Conservation (phyloP, 2,329 filamentous ascomycete species). For the Nemania sp. region DNA sequence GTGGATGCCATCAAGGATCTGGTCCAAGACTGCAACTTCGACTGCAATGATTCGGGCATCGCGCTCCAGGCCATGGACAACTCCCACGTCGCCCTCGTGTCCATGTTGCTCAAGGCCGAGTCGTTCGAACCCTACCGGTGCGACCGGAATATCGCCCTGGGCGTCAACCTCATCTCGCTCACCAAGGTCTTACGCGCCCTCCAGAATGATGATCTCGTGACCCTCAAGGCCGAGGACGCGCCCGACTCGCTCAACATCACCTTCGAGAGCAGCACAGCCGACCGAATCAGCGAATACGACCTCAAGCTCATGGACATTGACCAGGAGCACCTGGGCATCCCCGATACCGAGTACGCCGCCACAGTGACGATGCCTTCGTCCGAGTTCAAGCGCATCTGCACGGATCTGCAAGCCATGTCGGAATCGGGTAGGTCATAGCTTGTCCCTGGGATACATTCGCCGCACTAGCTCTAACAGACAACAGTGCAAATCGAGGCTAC, state of each 20-base stretch:
- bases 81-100: conserved; percentile 97
- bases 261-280: conserved; percentile 87
- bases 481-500: conserved; percentile 91
- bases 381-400: conserved; percentile 95
- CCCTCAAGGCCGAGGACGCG: conserved; percentile 94
- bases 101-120: conserved; percentile 97
- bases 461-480: conserved; percentile 11
- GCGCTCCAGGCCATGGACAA: conserved; percentile 99
- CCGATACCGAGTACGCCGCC: conserved; percentile 96
- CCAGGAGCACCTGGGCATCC: conserved; percentile 98
- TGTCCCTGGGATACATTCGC: not conserved
- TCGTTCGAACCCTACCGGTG: conserved; percentile 94
- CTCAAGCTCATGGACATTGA: conserved; percentile 99
- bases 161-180: conserved; percentile 93
- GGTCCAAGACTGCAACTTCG: conserved; percentile 99
- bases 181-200: conserved; percentile 97
- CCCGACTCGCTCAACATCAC: conserved; percentile 94
- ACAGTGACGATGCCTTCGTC: conserved; percentile 84
- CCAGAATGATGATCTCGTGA: conserved; percentile 91
- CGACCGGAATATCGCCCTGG: conserved; percentile 97
- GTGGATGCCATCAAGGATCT: conserved; percentile 99
- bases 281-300: conserved; percentile 97
- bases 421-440: conserved; percentile 76
- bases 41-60: conserved; percentile 99
- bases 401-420: conserved; percentile 87